phyloP scores from a whole-genome alignment of 2,329 filamentous ascomycete genomes.

The Dryadomyces sulphureus region DNA sequence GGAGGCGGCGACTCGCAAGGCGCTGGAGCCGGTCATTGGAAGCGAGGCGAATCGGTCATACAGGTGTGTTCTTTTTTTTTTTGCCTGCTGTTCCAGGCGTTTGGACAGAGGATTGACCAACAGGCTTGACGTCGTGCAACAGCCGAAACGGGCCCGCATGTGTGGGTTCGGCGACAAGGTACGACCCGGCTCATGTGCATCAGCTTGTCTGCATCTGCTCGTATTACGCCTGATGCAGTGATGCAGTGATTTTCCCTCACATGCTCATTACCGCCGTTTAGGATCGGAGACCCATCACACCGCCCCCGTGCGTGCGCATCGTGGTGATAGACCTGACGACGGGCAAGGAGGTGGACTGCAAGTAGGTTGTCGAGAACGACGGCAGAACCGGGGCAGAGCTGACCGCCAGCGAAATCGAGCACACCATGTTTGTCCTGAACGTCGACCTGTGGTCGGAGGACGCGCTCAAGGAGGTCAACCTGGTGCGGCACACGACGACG shows the following conservation, averaged over 20 bases:
- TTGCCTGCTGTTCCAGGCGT: background rate
- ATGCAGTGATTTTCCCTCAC: background rate
- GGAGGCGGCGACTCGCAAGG: conserved; percentile 10
- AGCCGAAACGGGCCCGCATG: conserved; percentile 88
- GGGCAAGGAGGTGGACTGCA: conserved; percentile 69
- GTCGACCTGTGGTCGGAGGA: conserved; percentile 56
- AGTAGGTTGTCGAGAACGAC: conserved; percentile 36
- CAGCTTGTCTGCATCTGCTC: background rate
- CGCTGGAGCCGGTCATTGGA: conserved; percentile 10
- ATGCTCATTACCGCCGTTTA: conserved; percentile 19
- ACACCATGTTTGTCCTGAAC: conserved; percentile 41
- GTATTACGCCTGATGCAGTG: background rate
- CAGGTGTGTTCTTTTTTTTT: conserved; percentile 7
- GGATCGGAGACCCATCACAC: conserved; percentile 92
- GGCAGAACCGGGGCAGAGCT: background rate
- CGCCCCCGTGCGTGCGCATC: conserved; percentile 79
- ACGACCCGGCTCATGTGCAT: conserved; percentile 13
- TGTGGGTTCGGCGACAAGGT: conserved; percentile 98
- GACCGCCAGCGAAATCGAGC: conserved; percentile 40
- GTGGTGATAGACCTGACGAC: conserved; percentile 62
- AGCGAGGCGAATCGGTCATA: conserved; percentile 10
- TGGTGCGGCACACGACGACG: conserved; percentile 48
- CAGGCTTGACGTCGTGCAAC: conserved; percentile 70
- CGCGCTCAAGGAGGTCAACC: conserved; percentile 48
- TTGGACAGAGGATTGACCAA: background rate